Percentiles rank a stretch among this genome's conserved stretches.
These are phyloP conservation scores for Colletotrichum siamense DNA, from an alignment of 2,329 filamentous ascomycete species.

Conservation along the genomic window DNA sequence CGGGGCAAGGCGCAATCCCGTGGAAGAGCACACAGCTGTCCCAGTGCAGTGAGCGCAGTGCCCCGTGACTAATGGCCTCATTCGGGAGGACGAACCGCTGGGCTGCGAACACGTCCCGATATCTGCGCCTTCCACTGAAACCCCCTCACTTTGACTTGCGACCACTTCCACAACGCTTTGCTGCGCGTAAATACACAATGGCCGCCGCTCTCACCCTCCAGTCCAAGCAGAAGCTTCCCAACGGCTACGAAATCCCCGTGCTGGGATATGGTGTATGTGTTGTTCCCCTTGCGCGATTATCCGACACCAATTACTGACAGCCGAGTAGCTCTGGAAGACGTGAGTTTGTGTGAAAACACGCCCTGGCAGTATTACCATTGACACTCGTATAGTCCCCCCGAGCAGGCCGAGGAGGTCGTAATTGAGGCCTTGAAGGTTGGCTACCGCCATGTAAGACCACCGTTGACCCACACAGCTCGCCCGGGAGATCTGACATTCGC, in stretches of 20 bases:
- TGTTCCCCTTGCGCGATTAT: not conserved
- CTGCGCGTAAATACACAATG: slow-evolving; percentile 37
- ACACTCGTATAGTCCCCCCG: slow-evolving; percentile 32
- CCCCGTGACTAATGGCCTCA: slow-evolving; percentile 13
- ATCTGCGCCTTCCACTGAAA: not conserved
- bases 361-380: not conserved
- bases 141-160: not conserved
- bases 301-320: not conserved
- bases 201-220: slow-evolving; percentile 46
- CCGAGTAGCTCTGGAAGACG: slow-evolving; percentile 57
- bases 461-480: not conserved
- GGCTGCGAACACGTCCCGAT: not conserved
- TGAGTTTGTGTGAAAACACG: slow-evolving; percentile 31
- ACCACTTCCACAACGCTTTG: not conserved
- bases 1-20: not conserved
- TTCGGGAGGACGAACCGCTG: not conserved
- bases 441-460: slow-evolving; percentile 55
- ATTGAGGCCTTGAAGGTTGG: slow-evolving; percentile 54
- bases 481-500: not conserved
- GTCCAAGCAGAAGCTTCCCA: slow-evolving; percentile 58
- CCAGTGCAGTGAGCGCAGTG: not conserved
- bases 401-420: slow-evolving; percentile 41
- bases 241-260: slow-evolving; percentile 56
- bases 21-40: not conserved
- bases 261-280: slow-evolving; percentile 59